Evolutionary conservation across 306 rosid species (phyloP).

Genomic region (Macrotyloma uniflorum): DNA sequence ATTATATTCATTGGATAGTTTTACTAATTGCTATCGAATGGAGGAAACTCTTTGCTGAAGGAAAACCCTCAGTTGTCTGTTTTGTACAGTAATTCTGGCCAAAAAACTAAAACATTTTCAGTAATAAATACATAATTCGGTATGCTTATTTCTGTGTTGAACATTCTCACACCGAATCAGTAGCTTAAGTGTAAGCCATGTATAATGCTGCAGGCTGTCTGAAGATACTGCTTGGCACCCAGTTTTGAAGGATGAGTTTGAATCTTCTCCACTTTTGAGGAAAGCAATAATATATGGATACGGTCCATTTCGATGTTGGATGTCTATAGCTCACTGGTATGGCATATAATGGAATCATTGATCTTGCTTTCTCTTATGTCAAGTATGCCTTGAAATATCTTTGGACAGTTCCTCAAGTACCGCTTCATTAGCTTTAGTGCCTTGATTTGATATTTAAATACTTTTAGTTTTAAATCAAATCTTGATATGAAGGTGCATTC

Average conservation of each 20-base stretch:
- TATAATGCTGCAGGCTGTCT: conserved; percentile 57
- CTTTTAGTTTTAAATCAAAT: conserved; percentile 8
- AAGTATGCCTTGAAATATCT: conserved; percentile 16
- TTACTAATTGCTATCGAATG: background rate
- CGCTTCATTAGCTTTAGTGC: conserved; percentile 27
- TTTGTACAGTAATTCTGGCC: background rate
- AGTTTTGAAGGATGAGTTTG: conserved; percentile 77
- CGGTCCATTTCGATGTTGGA: conserved; percentile 91
- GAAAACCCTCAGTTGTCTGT: background rate
- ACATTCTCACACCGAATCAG: background rate
- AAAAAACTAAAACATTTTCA: background rate
- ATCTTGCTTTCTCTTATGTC: background rate
- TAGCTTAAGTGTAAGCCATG: conserved; percentile 23
- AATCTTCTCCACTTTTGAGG: conserved; percentile 65
- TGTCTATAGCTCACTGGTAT: conserved; percentile 97
- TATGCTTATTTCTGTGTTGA: background rate
- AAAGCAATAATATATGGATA: conserved; percentile 80
- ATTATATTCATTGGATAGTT: background rate
- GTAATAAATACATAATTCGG: background rate
- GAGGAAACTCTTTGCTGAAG: background rate
- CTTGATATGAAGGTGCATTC: conserved; percentile 23
- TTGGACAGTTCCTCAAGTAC: conserved; percentile 20
- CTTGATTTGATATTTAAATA: conserved; percentile 23
- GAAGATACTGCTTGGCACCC: conserved; percentile 99
- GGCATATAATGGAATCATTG: background rate